These are phyloP conservation scores for Trichophyton benhamiae DNA, from an alignment of 2,329 filamentous ascomycete species.

Conservation along the genomic window DNA sequence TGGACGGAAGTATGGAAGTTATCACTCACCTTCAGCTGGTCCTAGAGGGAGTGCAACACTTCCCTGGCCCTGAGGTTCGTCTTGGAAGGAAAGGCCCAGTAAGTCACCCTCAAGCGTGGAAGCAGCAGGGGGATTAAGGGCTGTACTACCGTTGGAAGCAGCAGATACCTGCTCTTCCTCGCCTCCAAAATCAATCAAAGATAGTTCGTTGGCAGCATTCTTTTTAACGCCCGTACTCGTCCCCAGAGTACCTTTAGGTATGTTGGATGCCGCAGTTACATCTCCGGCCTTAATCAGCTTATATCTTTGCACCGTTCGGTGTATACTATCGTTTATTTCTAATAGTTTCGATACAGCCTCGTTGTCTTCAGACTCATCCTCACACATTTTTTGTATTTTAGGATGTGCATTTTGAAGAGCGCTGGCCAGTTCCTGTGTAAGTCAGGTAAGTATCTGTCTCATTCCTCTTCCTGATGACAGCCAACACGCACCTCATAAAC, in stretches of 20 bases:
- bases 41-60: slow-evolving; percentile 62
- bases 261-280: slow-evolving; percentile 65
- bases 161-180: slow-evolving; percentile 44
- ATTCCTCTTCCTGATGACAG: background rate
- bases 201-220: slow-evolving; percentile 65
- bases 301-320: slow-evolving; percentile 89
- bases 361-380: slow-evolving; percentile 93
- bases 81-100: slow-evolving; percentile 71
- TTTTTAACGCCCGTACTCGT: slow-evolving; percentile 53
- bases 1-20: slow-evolving; percentile 20
- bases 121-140: slow-evolving; percentile 41
- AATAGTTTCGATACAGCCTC: slow-evolving; percentile 91
- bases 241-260: slow-evolving; percentile 68
- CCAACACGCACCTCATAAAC: slow-evolving; percentile 49
- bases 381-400: slow-evolving; percentile 99
- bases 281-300: slow-evolving; percentile 95
- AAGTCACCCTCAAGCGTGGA: slow-evolving; percentile 60
- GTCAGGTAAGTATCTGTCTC: slow-evolving; percentile 1
- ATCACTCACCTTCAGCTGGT: slow-evolving; percentile 36
- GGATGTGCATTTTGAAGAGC: slow-evolving; percentile 87
- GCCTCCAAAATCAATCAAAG: slow-evolving; percentile 81
- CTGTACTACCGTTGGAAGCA: slow-evolving; percentile 33
- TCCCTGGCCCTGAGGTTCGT: slow-evolving; percentile 48
- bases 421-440: slow-evolving; percentile 62
- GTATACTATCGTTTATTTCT: slow-evolving; percentile 98